Evolutionary conservation across 2,329 filamentous ascomycete genomes (phyloP), one percentile per base, ranked within the genome.

Genomic region (Domatiomyces globalis): DNA sequence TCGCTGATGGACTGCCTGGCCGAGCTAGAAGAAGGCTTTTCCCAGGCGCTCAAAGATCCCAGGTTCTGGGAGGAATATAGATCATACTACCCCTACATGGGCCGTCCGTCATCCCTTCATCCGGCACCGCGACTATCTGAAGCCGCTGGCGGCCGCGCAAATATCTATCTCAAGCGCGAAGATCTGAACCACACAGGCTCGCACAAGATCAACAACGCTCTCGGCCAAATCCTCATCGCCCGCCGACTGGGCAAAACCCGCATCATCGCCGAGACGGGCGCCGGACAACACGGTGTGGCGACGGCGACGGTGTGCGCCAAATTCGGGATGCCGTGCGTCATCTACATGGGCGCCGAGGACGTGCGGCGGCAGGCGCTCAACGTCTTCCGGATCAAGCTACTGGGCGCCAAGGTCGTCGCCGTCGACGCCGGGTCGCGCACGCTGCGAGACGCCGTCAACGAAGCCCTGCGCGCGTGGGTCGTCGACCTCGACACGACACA

Each of bases 151-250:
- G 87, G 88, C 20, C 92, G 92, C 54, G 90, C 92, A 47, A 94
- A 88, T 65, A 94, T 98, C 72, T 98, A 90, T 84, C 73, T 98
- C 60, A 98, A 98, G 78, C 81, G 92, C 62, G 92, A 98, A 71
- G 92, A 98, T 66, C 74, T 96, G 51, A 96, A 96, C 71, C 92
- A 98, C 67, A 96, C 92, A 7, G 92, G 92, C 59, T 94, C 86
- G 56, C 92, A 98, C 77, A 98, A 98, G 78, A 96, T 98, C 75
- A 98, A 98, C 75, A 98, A 98, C 63, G 92, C 92, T 0, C 74
- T 98, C 7, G 92, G 92, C 1, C 92, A 98, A 69, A 81, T 95
- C 47, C 78, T 98, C 12, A 73, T 98, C 42, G 92, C 92, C 1
- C 78, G 78, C 61, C 77, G 87, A 56, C 71, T 98, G 47, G 92